Base-by-base conservation (phyloP, 1,284 basidiomycete species). In the Ceratobasidium sp. region DNA sequence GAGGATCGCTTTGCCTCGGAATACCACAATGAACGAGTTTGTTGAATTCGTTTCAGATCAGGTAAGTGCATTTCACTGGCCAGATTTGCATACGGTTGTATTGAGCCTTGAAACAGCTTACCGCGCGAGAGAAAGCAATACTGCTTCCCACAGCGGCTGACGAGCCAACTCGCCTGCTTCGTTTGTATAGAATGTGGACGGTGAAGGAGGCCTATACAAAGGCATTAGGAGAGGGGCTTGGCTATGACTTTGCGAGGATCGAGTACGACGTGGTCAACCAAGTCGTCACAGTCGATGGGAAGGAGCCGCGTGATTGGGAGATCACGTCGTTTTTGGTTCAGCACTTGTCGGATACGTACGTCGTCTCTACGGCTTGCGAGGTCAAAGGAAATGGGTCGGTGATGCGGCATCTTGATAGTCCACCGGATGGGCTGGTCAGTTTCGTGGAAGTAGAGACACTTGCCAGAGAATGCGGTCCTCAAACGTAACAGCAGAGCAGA, bases 191-290 rank as follows among this genome's bases (percentile, higher is more conserved):
- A 90, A 87, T 93, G 74, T 95, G 93, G 93, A 94, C 93, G 3
- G 82, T 92, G 78, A 95, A 95, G 81, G 93, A 95, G 79, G 91
- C 93, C 2, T 95, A 93, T 79, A 92, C 91, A 1, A 95, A 95
- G 81, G 91, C 92, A 4, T 84, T 93, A 30, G 93, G 92, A 0
- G 79, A 91, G 43, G 92, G 92, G 0, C 85, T 94, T n/a, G 90
- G 91, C 0, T 93, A 93, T 77, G 89, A 93, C 77, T 92, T 93
- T 80, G 83, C 83, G 47, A 85, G 91, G 38, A 86, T 93, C 74
- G 87, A 93, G 78, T 91, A 89, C 78, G 85, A 91, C 77, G 82
- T 88, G 9, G 14, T 35, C 9, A 46, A 38, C 35, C 32, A 32
- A 26, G 46, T 21, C n/a, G 64, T 67, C 23, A 55, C 32, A 41